phyloP scores from a whole-genome alignment of 257 asterid species.

The Solanum medicagineum region DNA sequence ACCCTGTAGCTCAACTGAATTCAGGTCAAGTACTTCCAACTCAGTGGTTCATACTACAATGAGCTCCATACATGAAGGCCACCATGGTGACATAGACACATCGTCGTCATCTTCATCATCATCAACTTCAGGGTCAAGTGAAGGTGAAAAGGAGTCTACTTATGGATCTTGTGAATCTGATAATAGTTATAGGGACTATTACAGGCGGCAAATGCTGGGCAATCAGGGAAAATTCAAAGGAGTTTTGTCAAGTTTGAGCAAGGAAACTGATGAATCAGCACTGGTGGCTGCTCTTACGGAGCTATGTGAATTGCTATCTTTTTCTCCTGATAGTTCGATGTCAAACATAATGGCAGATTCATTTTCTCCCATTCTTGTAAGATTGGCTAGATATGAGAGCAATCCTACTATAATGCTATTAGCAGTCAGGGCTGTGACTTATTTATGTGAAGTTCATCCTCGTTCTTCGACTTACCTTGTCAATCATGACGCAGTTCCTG shows the following conservation, averaged over 20 bases:
- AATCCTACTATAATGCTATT: slow-evolving; percentile 76
- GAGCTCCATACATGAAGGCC: slow-evolving; percentile 38
- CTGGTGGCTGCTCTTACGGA: slow-evolving; percentile 76
- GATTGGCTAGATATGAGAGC: slow-evolving; percentile 55
- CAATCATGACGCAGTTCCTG: slow-evolving; percentile 76
- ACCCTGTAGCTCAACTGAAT: slow-evolving; percentile 67
- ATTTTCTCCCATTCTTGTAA: slow-evolving; percentile 63
- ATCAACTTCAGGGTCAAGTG: slow-evolving; percentile 69
- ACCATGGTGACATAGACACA: slow-evolving; percentile 62
- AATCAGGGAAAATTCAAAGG: slow-evolving; percentile 55
- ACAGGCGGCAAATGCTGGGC: slow-evolving; percentile 33
- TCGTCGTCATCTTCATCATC: slow-evolving; percentile 76
- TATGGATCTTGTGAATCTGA: slow-evolving; percentile 80
- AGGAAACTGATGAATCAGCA: slow-evolving; percentile 61
- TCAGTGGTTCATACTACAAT: slow-evolving; percentile 44
- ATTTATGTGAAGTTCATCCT: slow-evolving; percentile 75
- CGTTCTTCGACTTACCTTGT: slow-evolving; percentile 66
- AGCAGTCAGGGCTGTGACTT: slow-evolving; percentile 84
- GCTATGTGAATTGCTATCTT: slow-evolving; percentile 83
- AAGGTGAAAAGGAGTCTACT: slow-evolving; percentile 62
- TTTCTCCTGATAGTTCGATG: slow-evolving; percentile 63
- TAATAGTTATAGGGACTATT: slow-evolving; percentile 43
- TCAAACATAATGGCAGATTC: slow-evolving; percentile 76
- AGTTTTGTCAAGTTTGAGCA: slow-evolving; percentile 48
- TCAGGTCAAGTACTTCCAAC: slow-evolving; percentile 64